Conservation (phyloP, 2,329 filamentous ascomycete species). For the Fusarium sp. region DNA sequence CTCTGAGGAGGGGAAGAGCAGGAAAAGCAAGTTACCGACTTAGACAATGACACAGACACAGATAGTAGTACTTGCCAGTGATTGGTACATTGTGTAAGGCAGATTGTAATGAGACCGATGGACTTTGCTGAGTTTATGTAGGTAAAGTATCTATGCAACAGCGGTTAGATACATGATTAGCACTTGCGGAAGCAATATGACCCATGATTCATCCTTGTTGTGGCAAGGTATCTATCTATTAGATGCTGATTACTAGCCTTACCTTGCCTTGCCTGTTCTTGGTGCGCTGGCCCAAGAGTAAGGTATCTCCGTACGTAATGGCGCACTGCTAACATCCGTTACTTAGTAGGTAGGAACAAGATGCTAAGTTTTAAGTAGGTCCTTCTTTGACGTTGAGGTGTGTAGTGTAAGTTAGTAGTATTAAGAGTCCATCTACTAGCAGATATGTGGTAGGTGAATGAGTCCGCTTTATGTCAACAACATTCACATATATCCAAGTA, state of each 20-base stretch:
- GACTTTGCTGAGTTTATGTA: background rate
- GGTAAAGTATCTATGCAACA: background rate
- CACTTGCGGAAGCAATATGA: background rate
- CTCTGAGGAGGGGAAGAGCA: background rate
- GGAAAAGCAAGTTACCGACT: background rate
- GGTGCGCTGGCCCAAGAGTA: background rate
- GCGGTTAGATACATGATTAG: background rate
- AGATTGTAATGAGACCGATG: background rate
- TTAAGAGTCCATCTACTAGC: background rate
- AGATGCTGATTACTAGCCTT: background rate
- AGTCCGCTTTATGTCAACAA: background rate
- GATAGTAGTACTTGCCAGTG: slow-evolving; percentile 2
- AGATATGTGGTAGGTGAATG: background rate
- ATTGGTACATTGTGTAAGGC: background rate
- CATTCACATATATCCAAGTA: background rate
- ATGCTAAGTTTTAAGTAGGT: too few relatives aligned
- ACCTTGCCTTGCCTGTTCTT: background rate
- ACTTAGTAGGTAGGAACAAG: background rate
- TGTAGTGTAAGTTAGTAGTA: background rate
- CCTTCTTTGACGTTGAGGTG: background rate
- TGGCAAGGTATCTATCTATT: background rate
- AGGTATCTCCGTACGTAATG: background rate
- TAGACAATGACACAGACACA: background rate
- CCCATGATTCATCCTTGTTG: background rate
- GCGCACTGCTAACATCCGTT: background rate